These are phyloP conservation scores for Hyaloperonospora brassicae DNA, from an alignment of 352 stramenopile genomes.

Conservation along the genomic window DNA sequence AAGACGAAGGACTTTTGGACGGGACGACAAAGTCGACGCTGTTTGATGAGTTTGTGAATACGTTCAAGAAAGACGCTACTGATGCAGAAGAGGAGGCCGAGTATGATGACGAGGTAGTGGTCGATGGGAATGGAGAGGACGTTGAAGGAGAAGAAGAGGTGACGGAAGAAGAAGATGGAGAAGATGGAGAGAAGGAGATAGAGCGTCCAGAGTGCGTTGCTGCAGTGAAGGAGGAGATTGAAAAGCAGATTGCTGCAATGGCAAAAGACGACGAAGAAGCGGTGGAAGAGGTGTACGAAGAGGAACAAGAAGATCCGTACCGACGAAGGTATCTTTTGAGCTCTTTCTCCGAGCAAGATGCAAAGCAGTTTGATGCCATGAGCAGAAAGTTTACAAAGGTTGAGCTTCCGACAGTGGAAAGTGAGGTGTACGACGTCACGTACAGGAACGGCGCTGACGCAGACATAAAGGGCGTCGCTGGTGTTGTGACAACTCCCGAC, in stretches of 20 bases:
- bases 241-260: constrained; percentile 16
- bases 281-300: constrained; percentile 17
- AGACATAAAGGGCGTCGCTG: constrained; percentile 7
- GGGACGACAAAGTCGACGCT: constrained; percentile 23
- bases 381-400: constrained; percentile 33
- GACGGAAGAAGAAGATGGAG: constrained; percentile 19
- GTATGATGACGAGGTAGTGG: constrained; percentile 30
- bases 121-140: constrained; percentile 37
- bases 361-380: constrained; percentile 29
- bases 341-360: constrained; percentile 40
- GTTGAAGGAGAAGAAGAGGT: constrained; percentile 27
- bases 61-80: constrained; percentile 34
- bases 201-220: constrained; percentile 17
- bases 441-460: constrained; percentile 23
- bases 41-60: constrained; percentile 72
- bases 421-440: constrained; percentile 34
- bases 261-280: constrained; percentile 24
- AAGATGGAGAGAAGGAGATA: constrained; percentile 23
- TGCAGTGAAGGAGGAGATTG: constrained; percentile 16
- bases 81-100: constrained; percentile 35
- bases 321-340: constrained; percentile 50
- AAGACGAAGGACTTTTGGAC: neutral
- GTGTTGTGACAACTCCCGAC: constrained; percentile 16
- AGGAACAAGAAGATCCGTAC: constrained; percentile 48
- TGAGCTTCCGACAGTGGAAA: constrained; percentile 17